A percentile compares a stretch with the other conserved stretches of the same genome.
phyloP scores from a whole-genome alignment of 129 eudicot genomes.

The Deinandra increscens region DNA sequence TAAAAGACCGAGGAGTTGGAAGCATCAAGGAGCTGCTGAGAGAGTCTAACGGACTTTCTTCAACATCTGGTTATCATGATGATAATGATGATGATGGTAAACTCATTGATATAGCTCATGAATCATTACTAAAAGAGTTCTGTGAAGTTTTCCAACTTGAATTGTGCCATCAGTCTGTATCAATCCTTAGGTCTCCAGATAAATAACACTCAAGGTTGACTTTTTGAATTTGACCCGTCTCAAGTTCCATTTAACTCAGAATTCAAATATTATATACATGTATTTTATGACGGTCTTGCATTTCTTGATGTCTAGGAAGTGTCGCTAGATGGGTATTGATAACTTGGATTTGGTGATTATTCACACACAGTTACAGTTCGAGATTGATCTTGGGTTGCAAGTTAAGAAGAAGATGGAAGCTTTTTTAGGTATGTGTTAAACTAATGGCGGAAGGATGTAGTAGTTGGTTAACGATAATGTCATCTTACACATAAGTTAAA shows the following conservation, averaged over 20 bases:
- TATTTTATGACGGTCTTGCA: not conserved
- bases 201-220: not conserved
- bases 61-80: not conserved
- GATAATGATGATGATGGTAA: slow-evolving; percentile 46
- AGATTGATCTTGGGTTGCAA: too few relatives aligned
- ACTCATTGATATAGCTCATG: slow-evolving; percentile 50
- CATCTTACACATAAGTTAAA: too few relatives aligned
- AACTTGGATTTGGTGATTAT: too few relatives aligned
- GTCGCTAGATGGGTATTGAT: not conserved
- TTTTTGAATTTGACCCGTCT: not conserved
- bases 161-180: slow-evolving; percentile 28
- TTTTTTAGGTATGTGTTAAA: too few relatives aligned
- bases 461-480: too few relatives aligned
- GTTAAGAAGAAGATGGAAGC: too few relatives aligned
- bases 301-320: not conserved
- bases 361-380: too few relatives aligned
- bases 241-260: not conserved
- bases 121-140: slow-evolving; percentile 59
- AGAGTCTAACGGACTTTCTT: not conserved
- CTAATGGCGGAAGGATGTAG: too few relatives aligned
- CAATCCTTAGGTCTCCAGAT: not conserved
- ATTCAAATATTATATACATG: not conserved
- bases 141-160: slow-evolving; percentile 72
- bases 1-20: slow-evolving; percentile 74
- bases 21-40: slow-evolving; percentile 60